Evolutionary conservation across 108 stramenopile species (phyloP).

Genomic region (Nitzschia sp.): DNA sequence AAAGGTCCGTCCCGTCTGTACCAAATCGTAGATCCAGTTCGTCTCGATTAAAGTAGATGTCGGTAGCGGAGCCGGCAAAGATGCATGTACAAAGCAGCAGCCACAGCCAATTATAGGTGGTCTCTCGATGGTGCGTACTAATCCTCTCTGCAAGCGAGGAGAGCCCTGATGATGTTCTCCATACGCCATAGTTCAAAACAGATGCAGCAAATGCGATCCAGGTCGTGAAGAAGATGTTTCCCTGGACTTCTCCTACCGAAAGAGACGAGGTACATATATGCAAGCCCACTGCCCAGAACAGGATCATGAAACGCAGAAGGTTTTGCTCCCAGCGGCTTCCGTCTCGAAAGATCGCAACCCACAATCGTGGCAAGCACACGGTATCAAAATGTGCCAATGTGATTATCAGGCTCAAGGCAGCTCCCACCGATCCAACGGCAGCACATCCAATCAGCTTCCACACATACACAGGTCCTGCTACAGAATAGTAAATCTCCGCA

Average conservation of each 20-base stretch:
- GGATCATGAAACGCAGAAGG: conserved; percentile 25
- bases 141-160: conserved; percentile 29
- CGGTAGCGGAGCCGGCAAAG: conserved; percentile 37
- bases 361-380: conserved; percentile 41
- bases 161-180: conserved; percentile 43
- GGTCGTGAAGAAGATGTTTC: conserved; percentile 72
- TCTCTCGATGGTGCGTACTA: conserved; percentile 29
- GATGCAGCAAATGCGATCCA: conserved; percentile 58
- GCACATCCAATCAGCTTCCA: conserved; percentile 53
- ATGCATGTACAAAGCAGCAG: conserved; percentile 28
- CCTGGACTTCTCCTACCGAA: conserved; percentile 61
- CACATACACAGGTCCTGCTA: conserved; percentile 23
- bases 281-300: conserved; percentile 38
- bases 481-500: conserved; percentile 13
- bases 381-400: conserved; percentile 58
- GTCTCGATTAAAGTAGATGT: conserved; percentile 44
- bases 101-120: conserved; percentile 51
- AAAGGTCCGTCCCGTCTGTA: conserved; percentile 15
- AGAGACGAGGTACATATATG: conserved; percentile 54
- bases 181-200: conserved; percentile 40
- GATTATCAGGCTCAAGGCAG: conserved; percentile 21
- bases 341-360: conserved; percentile 46
- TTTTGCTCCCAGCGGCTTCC: conserved; percentile 41
- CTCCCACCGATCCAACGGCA: conserved; percentile 21
- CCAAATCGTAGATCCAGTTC: conserved; percentile 19